These are phyloP conservation scores for Lactifluus hygrophoroides DNA, from an alignment of 768 basidiomycete genomes.

Conservation along the genomic window DNA sequence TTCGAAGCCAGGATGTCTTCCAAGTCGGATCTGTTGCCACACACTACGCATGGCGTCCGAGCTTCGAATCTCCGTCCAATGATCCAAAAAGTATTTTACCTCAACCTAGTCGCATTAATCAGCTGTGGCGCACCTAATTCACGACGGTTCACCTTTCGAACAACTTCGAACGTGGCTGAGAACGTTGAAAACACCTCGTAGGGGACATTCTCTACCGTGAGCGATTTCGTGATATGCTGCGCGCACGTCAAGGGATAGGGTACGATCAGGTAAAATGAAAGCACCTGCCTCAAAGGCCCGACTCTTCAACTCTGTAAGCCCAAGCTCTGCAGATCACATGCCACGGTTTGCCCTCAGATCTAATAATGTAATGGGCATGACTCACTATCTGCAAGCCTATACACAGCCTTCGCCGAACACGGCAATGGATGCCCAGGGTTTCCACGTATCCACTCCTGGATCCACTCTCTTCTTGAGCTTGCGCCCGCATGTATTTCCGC, in stretches of 20 bases:
- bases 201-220: constrained; percentile 73
- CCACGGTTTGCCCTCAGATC: background rate
- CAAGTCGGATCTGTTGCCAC: constrained; percentile 78
- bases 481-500: constrained; percentile 19
- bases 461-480: constrained; percentile 56
- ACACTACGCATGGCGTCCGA: constrained; percentile 78
- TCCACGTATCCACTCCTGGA: constrained; percentile 53
- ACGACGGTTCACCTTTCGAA: constrained; percentile 51
- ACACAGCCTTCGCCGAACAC: constrained; percentile 79
- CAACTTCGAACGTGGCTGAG: constrained; percentile 71
- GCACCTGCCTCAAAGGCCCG: constrained; percentile 48
- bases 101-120: constrained; percentile 37
- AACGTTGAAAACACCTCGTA: constrained; percentile 84
- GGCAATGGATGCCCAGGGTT: constrained; percentile 58
- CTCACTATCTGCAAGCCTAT: constrained; percentile 72
- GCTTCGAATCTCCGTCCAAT: constrained; percentile 78
- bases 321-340: constrained; percentile 43
- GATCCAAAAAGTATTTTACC: constrained; percentile 67
- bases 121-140: background rate
- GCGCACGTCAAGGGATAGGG: background rate
- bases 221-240: constrained; percentile 67
- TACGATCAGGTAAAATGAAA: background rate
- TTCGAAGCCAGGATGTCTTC: constrained; percentile 81
- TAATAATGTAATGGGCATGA: constrained; percentile 24
- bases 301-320: constrained; percentile 61